These are phyloP conservation scores for Viola odorata DNA, from an alignment of 345 rosid species.

Conservation along the genomic window DNA sequence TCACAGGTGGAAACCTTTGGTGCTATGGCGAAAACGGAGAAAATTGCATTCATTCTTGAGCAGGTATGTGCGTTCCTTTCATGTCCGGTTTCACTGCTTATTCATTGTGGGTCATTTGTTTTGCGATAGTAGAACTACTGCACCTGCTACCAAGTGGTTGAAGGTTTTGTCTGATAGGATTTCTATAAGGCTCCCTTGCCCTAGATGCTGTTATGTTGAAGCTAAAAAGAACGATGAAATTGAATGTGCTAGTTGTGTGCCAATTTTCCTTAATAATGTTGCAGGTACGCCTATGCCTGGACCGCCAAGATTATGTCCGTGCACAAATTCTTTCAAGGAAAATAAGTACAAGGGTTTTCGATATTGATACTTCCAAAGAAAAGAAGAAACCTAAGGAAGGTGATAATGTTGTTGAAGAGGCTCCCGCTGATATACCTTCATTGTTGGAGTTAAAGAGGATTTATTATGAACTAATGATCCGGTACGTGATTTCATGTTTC, in stretches of 20 bases:
- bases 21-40: conserved; percentile 96
- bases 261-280: conserved; percentile 13
- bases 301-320: conserved; percentile 85
- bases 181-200: not conserved
- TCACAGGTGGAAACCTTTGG: conserved; percentile 93
- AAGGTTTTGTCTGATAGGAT: too few relatives aligned
- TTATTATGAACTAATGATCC: conserved; percentile 83
- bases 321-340: conserved; percentile 95
- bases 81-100: not conserved
- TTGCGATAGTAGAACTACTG: not conserved
- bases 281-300: conserved; percentile 91
- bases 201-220: too few relatives aligned
- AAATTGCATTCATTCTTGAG: conserved; percentile 90
- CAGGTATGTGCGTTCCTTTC: conserved; percentile 44
- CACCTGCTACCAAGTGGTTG: not conserved
- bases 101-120: not conserved
- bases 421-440: conserved; percentile 95
- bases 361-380: conserved; percentile 64
- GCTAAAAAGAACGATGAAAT: too few relatives aligned
- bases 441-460: conserved; percentile 71
- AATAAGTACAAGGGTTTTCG: conserved; percentile 87
- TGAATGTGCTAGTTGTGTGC: not conserved
- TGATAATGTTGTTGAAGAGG: conserved; percentile 77
- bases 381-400: conserved; percentile 96
- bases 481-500: conserved; percentile 54